A percentile compares a stretch with the other conserved stretches of the same genome.
phyloP scores from a whole-genome alignment of 2,329 filamentous ascomycete species.

The Exophiala lecanii-corni region DNA sequence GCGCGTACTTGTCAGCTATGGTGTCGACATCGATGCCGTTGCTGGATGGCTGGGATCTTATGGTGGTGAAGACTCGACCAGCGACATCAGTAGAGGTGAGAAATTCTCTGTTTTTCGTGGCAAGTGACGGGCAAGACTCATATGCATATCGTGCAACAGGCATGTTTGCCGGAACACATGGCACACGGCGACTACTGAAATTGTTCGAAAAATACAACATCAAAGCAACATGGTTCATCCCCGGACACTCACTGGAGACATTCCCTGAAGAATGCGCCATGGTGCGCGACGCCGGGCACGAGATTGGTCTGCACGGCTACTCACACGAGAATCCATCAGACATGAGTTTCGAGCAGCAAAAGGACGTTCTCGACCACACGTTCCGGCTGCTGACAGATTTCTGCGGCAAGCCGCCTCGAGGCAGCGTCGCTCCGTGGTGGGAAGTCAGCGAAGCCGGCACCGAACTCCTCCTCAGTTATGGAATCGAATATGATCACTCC shows the following conservation, averaged over 20 bases:
- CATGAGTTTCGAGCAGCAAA: slow-evolving; percentile 71
- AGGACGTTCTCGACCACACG: slow-evolving; percentile 71
- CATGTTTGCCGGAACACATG: slow-evolving; percentile 65
- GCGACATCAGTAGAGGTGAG: slow-evolving; percentile 65
- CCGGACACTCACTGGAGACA: slow-evolving; percentile 59
- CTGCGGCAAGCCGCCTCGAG: slow-evolving; percentile 63
- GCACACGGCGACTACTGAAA: slow-evolving; percentile 62
- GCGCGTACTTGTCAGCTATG: slow-evolving; percentile 56
- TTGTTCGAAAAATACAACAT: slow-evolving; percentile 69
- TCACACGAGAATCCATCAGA: slow-evolving; percentile 68
- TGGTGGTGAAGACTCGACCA: slow-evolving; percentile 66
- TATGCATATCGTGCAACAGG: slow-evolving; percentile 34
- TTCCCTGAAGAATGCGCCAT: slow-evolving; percentile 62
- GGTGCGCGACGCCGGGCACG: slow-evolving; percentile 60
- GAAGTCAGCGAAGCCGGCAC: slow-evolving; percentile 65
- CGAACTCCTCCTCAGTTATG: slow-evolving; percentile 39
- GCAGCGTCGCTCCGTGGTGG: slow-evolving; percentile 73
- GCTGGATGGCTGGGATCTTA: slow-evolving; percentile 73
- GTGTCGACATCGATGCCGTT: slow-evolving; percentile 72
- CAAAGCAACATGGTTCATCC: slow-evolving; percentile 64
- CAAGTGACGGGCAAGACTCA: too few relatives aligned
- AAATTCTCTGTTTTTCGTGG: too few relatives aligned
- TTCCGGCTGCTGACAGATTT: slow-evolving; percentile 70
- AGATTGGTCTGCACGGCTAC: slow-evolving; percentile 67
- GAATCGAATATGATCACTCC: slow-evolving; percentile 43